Percentiles rank a stretch among this genome's conserved stretches.
These are phyloP conservation scores for Cercis canadensis DNA, from an alignment of 306 rosid species.

Conservation along the genomic window DNA sequence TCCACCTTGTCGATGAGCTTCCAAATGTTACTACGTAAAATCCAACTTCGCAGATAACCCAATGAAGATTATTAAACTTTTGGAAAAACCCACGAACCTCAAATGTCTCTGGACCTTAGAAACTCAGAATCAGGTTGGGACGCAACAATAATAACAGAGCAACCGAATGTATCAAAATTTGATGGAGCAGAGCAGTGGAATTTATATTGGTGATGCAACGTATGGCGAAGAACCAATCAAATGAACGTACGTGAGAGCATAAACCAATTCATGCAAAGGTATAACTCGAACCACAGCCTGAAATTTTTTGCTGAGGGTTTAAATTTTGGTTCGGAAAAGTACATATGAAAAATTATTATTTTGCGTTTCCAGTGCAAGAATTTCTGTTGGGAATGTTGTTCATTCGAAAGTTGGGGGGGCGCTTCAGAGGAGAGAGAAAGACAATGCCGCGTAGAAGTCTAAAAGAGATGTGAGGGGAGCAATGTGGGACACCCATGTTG, in stretches of 20 bases:
- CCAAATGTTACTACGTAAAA: slow-evolving; percentile 22
- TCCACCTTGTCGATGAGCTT: slow-evolving; percentile 30
- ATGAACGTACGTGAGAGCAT: slow-evolving; percentile 40
- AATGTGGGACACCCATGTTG: slow-evolving; percentile 43
- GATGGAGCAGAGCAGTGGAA: background rate
- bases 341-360: background rate
- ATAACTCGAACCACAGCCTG: slow-evolving; percentile 26
- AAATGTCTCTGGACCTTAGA: slow-evolving; percentile 32
- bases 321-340: slow-evolving; percentile 8
- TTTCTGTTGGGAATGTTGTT: slow-evolving; percentile 33
- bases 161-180: background rate
- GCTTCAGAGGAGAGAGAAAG: slow-evolving; percentile 53
- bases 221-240: slow-evolving; percentile 27
- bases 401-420: slow-evolving; percentile 43
- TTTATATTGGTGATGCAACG: background rate
- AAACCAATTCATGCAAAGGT: slow-evolving; percentile 46
- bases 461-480: slow-evolving; percentile 44
- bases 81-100: slow-evolving; percentile 33
- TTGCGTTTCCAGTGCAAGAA: slow-evolving; percentile 37
- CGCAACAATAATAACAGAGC: slow-evolving; percentile 23
- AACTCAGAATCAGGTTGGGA: slow-evolving; percentile 34
- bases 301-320: too few relatives aligned
- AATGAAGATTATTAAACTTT: slow-evolving; percentile 15
- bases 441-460: slow-evolving; percentile 35
- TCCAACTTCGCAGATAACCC: slow-evolving; percentile 29